phyloP scores from a whole-genome alignment of 805 yeast species.

The Candida morakotiae region DNA sequence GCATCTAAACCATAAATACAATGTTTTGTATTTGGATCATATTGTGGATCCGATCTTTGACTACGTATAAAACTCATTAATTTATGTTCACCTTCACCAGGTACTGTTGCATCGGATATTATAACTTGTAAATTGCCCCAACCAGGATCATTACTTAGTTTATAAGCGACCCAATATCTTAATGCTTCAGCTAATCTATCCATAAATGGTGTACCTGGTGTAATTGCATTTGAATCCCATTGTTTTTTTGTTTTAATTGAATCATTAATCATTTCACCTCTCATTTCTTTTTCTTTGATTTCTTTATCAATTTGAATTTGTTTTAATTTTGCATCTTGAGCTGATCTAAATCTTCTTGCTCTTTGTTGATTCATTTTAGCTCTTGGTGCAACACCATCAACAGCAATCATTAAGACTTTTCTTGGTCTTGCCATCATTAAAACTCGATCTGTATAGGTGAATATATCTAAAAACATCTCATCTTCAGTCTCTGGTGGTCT shows the following conservation, averaged over 20 bases:
- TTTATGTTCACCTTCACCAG: constrained; percentile 99
- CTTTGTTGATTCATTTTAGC: constrained; percentile 98
- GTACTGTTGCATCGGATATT: constrained; percentile 92
- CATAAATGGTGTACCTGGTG: constrained; percentile 99
- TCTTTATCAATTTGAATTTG: constrained; percentile 65
- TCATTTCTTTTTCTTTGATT: constrained; percentile 51
- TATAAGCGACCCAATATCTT: constrained; percentile 90
- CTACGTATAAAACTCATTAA: constrained; percentile 93
- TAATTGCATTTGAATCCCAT: constrained; percentile 95
- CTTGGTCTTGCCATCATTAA: constrained; percentile 93
- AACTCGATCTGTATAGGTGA: constrained; percentile 89
- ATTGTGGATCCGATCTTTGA: constrained; percentile 81
- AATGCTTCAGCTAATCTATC: constrained; percentile 77
- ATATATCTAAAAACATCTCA: constrained; percentile 92
- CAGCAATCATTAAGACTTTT: constrained; percentile 89
- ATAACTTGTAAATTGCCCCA: constrained; percentile 89
- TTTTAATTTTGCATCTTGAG: constrained; percentile 81
- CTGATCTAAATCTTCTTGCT: constrained; percentile 87
- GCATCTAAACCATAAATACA: constrained; percentile 98
- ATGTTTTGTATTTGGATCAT: constrained; percentile 91
- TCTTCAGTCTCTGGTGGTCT: constrained; percentile 97
- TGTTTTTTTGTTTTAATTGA: constrained; percentile 68
- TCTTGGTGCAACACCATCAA: constrained; percentile 98
- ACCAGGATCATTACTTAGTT: constrained; percentile 83
- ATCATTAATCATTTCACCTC: constrained; percentile 76